These are phyloP conservation scores for Nakataea oryzae DNA, from an alignment of 2,329 filamentous ascomycete species.

Conservation along the genomic window DNA sequence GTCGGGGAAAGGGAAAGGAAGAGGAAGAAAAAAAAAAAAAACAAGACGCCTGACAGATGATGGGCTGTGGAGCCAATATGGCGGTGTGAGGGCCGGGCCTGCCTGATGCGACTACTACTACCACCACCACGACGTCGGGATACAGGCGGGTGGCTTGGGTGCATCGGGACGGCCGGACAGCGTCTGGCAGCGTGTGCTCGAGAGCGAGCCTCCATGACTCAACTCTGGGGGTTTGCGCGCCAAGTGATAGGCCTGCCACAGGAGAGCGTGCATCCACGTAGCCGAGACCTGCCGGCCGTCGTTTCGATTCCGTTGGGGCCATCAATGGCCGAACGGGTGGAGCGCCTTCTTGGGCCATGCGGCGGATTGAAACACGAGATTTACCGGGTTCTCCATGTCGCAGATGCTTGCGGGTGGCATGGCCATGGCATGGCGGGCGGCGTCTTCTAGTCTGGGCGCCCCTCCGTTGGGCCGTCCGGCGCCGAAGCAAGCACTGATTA, in stretches of 20 bases:
- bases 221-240: no score
- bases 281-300: no score
- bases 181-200: no score
- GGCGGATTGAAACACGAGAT: not conserved
- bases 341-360: not conserved
- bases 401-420: no score
- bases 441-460: not conserved
- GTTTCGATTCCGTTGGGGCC: not conserved
- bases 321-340: not conserved
- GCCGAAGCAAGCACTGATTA: not conserved
- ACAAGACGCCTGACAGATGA: no score
- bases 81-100: not conserved
- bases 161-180: no score
- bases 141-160: no score
- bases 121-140: not conserved
- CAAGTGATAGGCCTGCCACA: no score
- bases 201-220: no score
- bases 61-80: not conserved
- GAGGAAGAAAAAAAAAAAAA: not conserved
- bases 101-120: not conserved
- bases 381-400: not conserved
- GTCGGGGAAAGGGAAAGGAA: not conserved
- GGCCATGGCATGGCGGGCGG: no score
- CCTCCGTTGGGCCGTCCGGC: not conserved
- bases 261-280: no score